Conservation (phyloP, 495 filamentous ascomycete species). For the Oidiodendron maius region DNA sequence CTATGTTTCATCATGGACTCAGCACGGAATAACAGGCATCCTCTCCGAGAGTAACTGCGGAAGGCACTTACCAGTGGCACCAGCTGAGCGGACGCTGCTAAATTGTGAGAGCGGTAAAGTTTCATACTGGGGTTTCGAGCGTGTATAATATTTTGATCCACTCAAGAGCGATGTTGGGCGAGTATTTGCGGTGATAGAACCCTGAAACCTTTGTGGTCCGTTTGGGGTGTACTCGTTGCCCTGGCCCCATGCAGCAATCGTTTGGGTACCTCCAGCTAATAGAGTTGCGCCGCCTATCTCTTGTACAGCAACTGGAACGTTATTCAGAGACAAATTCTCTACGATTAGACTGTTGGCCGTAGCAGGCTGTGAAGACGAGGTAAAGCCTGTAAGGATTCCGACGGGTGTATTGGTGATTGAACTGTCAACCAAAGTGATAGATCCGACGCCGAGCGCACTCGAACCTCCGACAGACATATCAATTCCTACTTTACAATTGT, state of each 20-base stretch:
- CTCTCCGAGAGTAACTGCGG: no score
- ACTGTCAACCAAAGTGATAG: conserved; percentile 65
- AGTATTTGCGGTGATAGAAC: conserved; percentile 31
- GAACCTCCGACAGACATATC: conserved; percentile 50
- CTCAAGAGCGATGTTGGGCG: conserved; percentile 27
- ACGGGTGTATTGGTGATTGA: conserved; percentile 41
- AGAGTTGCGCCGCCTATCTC: conserved; percentile 40
- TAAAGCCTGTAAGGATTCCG: conserved; percentile 28
- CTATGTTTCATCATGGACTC: no score
- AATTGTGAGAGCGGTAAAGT: conserved; percentile 43
- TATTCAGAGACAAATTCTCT: conserved; percentile 62
- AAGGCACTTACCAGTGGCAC: conserved; percentile 25
- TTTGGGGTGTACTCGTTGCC: conserved; percentile 33
- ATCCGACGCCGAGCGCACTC: conserved; percentile 46
- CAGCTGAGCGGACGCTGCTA: conserved; percentile 46
- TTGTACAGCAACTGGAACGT: conserved; percentile 42
- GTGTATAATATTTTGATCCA: conserved; percentile 25
- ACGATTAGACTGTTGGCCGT: conserved; percentile 48
- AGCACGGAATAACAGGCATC: no score
- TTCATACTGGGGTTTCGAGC: conserved; percentile 55
- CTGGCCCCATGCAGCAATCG: conserved; percentile 30
- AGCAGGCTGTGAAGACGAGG: conserved; percentile 43
- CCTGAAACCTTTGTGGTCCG: conserved; percentile 29
- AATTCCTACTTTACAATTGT: conserved; percentile 57
- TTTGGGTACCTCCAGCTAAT: conserved; percentile 50